Evolutionary conservation across 208 protist genomes (phyloP).

Genomic region (Phytomonas francai): DNA sequence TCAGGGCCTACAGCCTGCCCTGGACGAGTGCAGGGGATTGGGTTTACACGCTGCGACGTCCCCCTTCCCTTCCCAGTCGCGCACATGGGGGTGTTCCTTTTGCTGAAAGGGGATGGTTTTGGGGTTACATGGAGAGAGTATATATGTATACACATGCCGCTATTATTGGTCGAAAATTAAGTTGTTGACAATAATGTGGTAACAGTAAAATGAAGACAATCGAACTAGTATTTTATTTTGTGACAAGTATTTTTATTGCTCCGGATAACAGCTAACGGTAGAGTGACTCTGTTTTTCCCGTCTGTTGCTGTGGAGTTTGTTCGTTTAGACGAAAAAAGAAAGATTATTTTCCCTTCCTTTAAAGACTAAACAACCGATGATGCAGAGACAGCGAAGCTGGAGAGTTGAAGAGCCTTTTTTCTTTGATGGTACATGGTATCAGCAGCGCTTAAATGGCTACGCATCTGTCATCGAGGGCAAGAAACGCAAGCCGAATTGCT

Average conservation of each 20-base stretch:
- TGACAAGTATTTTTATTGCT: neutral
- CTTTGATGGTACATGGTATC: slow-evolving; percentile 21
- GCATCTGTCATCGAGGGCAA: slow-evolving; percentile 1
- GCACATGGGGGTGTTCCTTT: no score
- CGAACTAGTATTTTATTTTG: neutral
- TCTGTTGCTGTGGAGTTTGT: neutral
- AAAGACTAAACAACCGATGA: neutral
- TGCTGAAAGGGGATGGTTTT: no score
- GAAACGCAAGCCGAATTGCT: neutral
- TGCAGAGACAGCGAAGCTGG: neutral
- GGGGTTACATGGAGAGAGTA: no score
- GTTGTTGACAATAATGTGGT: neutral
- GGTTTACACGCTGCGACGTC: no score
- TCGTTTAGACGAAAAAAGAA: neutral
- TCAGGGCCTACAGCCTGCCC: no score
- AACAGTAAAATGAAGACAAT: neutral
- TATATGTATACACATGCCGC: no score
- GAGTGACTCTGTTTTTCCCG: neutral
- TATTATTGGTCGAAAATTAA: neutral
- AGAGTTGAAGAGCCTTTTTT: slow-evolving; percentile 11
- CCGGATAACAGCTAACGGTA: neutral
- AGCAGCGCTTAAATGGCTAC: slow-evolving; percentile 21
- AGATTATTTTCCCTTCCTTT: neutral
- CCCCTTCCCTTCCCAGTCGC: no score
- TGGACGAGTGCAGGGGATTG: neutral